Evolutionary conservation across 495 filamentous ascomycete genomes (phyloP).

Genomic region (Rusavskia elegans): DNA sequence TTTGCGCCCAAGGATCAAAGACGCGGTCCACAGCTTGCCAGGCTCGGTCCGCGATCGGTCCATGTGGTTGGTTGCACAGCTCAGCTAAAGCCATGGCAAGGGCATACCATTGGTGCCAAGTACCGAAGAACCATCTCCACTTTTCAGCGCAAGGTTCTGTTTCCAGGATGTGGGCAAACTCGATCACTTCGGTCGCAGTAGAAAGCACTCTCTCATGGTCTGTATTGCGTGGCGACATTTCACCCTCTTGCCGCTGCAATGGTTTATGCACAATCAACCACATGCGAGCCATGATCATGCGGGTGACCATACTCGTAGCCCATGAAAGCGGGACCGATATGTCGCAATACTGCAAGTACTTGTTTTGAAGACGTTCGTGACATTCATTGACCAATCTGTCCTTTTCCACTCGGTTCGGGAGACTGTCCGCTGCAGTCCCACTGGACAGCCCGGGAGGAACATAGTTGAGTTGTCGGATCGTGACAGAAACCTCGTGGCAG

Average conservation of each 20-base stretch:
- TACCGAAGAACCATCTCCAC: conserved; percentile 25
- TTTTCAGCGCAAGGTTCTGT: conserved; percentile 5
- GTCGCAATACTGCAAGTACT: conserved; percentile 8
- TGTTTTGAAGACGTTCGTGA: conserved; percentile 2
- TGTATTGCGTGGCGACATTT: neutral
- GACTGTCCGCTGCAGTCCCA: neutral
- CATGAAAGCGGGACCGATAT: conserved; percentile 5
- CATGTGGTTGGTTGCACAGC: conserved; percentile 51
- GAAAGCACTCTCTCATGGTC: conserved; percentile 4
- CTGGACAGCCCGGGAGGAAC: neutral
- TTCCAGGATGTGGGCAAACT: conserved; percentile 7
- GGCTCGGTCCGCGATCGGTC: conserved; percentile 58
- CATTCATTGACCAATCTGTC: neutral
- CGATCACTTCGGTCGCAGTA: conserved; percentile 7
- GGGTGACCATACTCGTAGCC: conserved; percentile 8
- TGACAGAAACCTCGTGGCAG: conserved; percentile 3
- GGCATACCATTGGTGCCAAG: conserved; percentile 32
- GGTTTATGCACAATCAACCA: conserved; percentile 11
- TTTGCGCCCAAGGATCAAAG: conserved; percentile 36
- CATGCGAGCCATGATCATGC: conserved; percentile 7
- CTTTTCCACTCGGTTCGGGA: conserved; percentile 2
- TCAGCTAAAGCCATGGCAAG: conserved; percentile 46
- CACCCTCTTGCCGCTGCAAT: conserved; percentile 1
- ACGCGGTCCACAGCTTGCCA: conserved; percentile 58
- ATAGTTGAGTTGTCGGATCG: neutral